These are phyloP conservation scores for Ganoderma sinense DNA, from an alignment of 1,284 basidiomycete species.

Conservation along the genomic window DNA sequence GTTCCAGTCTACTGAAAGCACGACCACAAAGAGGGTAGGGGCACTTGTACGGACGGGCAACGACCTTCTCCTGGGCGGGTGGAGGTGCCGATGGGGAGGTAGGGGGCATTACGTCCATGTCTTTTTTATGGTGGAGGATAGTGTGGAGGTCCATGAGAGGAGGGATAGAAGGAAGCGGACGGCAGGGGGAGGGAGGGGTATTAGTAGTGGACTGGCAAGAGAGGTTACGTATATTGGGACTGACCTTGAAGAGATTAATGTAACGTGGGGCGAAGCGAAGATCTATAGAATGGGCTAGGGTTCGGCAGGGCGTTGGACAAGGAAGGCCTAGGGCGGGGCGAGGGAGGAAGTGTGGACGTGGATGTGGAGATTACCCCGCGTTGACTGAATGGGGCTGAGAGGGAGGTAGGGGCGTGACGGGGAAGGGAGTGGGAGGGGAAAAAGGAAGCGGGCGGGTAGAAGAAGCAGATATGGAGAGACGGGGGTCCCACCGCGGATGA, in stretches of 20 bases:
- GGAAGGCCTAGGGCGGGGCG: constrained; percentile 19
- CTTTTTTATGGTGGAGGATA: constrained; percentile 25
- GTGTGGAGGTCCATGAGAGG: constrained; percentile 29
- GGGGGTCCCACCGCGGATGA: constrained; percentile 28
- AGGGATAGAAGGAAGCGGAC: constrained; percentile 8
- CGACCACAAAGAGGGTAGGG: constrained; percentile 91
- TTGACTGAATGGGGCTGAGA: constrained; percentile 17
- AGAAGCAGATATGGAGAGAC: constrained; percentile 19
- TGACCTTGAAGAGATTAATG: constrained; percentile 22
- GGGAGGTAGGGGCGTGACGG: background rate
- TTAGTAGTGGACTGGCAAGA: constrained; percentile 22
- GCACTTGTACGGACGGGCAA: constrained; percentile 92
- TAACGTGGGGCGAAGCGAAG: constrained; percentile 14
- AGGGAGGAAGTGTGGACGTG: constrained; percentile 21
- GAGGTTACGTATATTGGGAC: constrained; percentile 22
- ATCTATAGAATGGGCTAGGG: constrained; percentile 30
- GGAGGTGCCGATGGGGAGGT: constrained; percentile 37
- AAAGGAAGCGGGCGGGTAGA: constrained; percentile 15
- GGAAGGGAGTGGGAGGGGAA: constrained; percentile 20
- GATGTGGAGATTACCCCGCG: constrained; percentile 28
- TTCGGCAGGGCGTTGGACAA: constrained; percentile 22
- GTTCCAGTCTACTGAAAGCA: constrained; percentile 91
- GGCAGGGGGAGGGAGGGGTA: constrained; percentile 21
- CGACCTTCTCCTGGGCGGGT: constrained; percentile 55
- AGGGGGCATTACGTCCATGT: constrained; percentile 30